Evolutionary conservation across 164 flowering plant species (phyloP).

Genomic region (grape (Vitis vinifera)): ASM3070453v1 NC_081822.1:12249501-12250000

Average conservation of each 20-base stretch:
- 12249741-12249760: slow-evolving; percentile 84
- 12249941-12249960: slow-evolving; percentile 58
- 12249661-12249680: no score
- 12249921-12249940: slow-evolving; percentile 44
- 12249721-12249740: slow-evolving; percentile 47
- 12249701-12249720: slow-evolving; percentile 50
- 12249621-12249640: no score
- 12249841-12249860: slow-evolving; percentile 48
- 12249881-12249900: slow-evolving; percentile 87
- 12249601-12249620: no score
- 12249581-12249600: no score
- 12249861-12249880: slow-evolving; percentile 75
- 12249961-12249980: slow-evolving; percentile 69
- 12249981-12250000: slow-evolving; percentile 79
- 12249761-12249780: slow-evolving; percentile 77
- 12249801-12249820: slow-evolving; percentile 78
- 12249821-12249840: slow-evolving; percentile 47
- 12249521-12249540: no score
- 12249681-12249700: slow-evolving; percentile 35
- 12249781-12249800: slow-evolving; percentile 63
- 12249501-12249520: no score
- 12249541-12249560: no score
- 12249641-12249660: no score
- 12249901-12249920: slow-evolving; percentile 83
- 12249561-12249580: no score